Base-by-base conservation (phyloP, 176 grass and related monocot species). In the Rhipidocladum racemiflorum region DNA sequence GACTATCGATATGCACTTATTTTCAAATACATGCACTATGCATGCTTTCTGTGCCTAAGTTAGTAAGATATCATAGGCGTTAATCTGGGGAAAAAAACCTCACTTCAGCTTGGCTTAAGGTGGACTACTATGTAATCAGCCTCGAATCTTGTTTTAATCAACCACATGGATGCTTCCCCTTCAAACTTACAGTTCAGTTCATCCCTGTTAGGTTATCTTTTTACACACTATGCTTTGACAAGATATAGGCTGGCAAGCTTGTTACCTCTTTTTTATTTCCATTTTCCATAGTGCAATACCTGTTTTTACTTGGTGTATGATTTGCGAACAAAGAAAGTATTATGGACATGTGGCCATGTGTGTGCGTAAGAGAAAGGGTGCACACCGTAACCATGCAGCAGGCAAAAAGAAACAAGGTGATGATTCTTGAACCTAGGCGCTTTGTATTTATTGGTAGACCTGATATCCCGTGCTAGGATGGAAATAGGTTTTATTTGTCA, bases 351-450 rank as follows among this genome's bases (percentile, higher is more conserved):
- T 13, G 12, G 39, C 23, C 38, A 44, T 23, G 5, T 59, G 10
- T 44, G 16, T 17, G 21, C 7, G 20, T 21, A 81, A 81, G 66
- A 42, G 34, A 67, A 81, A 70, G 25, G 49, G 7, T 48, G 25
- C 1, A 25, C 13, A 2, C 28, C 5, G 55, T 44, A 81, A 55
- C 39, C n/a, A n/a, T 75, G 85, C 89, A 54, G 90, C 87, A 74
- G 87, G 90, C 59, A 95, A 90, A 84, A 92, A 86, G 78, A 96
- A 92, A 86, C 65, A 82, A 86, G 93, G 93, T 96, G 90, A 64
- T 21, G 14, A 60, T 21, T 73, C 38, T 74, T 65, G 39, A 14
- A 2, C 34, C 72, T 42, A 53, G 9, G 20, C 29, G n/a, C 8
- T 55, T 21, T 39, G 13, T 46, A 4, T 80, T 49, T 48, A 7